phyloP scores from a whole-genome alignment of 306 rosid species.

The Cucumis melo region DNA sequence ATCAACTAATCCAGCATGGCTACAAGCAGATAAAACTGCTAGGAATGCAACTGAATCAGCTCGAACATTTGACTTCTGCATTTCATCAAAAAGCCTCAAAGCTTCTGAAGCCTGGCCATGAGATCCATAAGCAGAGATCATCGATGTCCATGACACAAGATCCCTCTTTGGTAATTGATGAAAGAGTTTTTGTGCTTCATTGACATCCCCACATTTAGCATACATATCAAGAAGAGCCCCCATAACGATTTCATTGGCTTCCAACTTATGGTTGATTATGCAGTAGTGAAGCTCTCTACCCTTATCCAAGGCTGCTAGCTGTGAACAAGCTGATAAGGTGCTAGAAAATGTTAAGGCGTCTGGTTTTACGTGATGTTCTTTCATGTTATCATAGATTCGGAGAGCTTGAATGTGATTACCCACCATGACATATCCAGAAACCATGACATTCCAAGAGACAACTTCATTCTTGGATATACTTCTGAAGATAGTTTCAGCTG shows the following conservation, averaged over 20 bases:
- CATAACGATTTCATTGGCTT: constrained; percentile 44
- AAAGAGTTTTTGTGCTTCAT: constrained; percentile 53
- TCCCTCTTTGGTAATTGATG: constrained; percentile 52
- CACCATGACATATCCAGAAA: constrained; percentile 46
- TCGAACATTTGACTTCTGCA: constrained; percentile 35
- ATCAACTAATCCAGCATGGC: constrained; percentile 64
- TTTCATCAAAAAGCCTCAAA: constrained; percentile 43
- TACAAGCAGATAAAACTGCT: constrained; percentile 61
- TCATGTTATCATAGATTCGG: constrained; percentile 36
- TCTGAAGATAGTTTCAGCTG: constrained; percentile 43
- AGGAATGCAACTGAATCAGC: constrained; percentile 63
- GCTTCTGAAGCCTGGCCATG: constrained; percentile 64
- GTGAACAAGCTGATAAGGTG: constrained; percentile 66
- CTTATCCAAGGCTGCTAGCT: constrained; percentile 59
- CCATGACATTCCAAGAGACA: constrained; percentile 70
- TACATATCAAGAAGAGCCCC: constrained; percentile 86
- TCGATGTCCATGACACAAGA: constrained; percentile 69
- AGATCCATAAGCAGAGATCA: constrained; percentile 70
- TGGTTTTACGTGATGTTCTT: constrained; percentile 30
- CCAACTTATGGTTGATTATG: constrained; percentile 31
- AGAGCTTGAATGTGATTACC: constrained; percentile 54
- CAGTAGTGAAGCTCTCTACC: constrained; percentile 59
- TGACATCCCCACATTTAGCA: constrained; percentile 72
- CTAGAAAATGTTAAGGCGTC: constrained; percentile 57
- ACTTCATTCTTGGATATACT: constrained; percentile 26